phyloP scores from a whole-genome alignment of 1,139 yeast species.

The Diutina rugosa region DNA sequence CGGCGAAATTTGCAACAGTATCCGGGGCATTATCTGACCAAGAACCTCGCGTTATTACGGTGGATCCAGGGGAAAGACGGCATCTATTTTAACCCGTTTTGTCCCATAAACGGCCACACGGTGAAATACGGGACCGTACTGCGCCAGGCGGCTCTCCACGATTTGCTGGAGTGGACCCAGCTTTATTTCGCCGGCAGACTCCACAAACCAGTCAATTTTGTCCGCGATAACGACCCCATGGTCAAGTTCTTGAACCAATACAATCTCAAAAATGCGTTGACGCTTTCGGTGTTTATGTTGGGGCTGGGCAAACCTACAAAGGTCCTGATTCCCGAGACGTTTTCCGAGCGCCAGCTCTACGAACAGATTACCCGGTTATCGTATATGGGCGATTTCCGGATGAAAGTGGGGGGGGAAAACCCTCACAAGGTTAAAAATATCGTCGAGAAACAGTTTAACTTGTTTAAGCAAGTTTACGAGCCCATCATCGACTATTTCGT shows the following conservation, averaged over 20 bases:
- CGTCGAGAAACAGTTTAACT: slow-evolving; percentile 59
- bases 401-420: slow-evolving; percentile 81
- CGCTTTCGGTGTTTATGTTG: slow-evolving; percentile 50
- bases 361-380: slow-evolving; percentile 70
- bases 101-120: slow-evolving; percentile 41
- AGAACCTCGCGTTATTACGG: slow-evolving; percentile 36
- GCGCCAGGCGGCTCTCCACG: slow-evolving; percentile 44
- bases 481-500: neutral
- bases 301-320: slow-evolving; percentile 12
- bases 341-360: slow-evolving; percentile 54
- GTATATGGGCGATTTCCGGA: slow-evolving; percentile 84
- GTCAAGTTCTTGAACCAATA: slow-evolving; percentile 42
- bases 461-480: slow-evolving; percentile 41
- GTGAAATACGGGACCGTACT: slow-evolving; percentile 85
- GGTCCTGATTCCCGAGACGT: slow-evolving; percentile 12
- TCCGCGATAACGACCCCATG: slow-evolving; percentile 44
- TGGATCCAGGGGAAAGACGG: slow-evolving; percentile 80
- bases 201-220: slow-evolving; percentile 82
- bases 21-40: slow-evolving; percentile 67
- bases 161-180: slow-evolving; percentile 71
- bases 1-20: slow-evolving; percentile 48
- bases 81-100: slow-evolving; percentile 86
- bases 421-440: slow-evolving; percentile 82
- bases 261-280: slow-evolving; percentile 67
- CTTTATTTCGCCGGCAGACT: slow-evolving; percentile 85